Base-by-base conservation (phyloP, 345 rosid genomes). In the Syzygium aqueum region DNA sequence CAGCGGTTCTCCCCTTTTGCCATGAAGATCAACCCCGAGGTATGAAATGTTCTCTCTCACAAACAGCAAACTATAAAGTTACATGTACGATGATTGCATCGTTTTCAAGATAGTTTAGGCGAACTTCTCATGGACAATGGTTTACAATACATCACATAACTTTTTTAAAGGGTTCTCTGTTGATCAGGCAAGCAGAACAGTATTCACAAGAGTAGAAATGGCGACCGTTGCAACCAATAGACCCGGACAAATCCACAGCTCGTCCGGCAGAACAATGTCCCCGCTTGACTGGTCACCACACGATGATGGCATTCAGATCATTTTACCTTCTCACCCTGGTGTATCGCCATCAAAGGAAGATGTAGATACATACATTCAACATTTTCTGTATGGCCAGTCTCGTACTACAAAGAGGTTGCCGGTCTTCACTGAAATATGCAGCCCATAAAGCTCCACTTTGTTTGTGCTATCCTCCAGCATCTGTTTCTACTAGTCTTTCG, bases 241-340 rank as follows among this genome's bases (percentile, higher is more conserved):
- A 84, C 33, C 86, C 28, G 77, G 77, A 84, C 11, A 25, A 40
- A 28, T 77, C 57, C 78, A 77, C 54, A 43, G 40, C 49, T 77
- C 82, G 12, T 40, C 87, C 27, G 6, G n/a, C 85, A 11, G 88
- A 23, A 40, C 28, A 54, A 28, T 85, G 73, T 82, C 84, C 52
- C 84, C 54, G 30, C 30, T 22, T 49, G 89, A 77, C 30, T 97
- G 99, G 98, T 92, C 93, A 56, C 98, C 98, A 46, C 87, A 63
- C 67, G 96, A 94, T 89, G 98, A 97, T 92, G 93, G 92, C 87
- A 91, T 94, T 86, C 89, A 90, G 88, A 84, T 91, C 87, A n/a
- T 86, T n/a, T 88, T 94, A 85, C 91, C 94, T 53, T 52, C 63
- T 53, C 91, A 88, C 53, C 11, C 86, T 30, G 92, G 28, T 17